Percentiles rank a stretch among this genome's conserved stretches.
phyloP scores from a whole-genome alignment of 2,329 filamentous ascomycete genomes.

The Neospermospora avenae region DNA sequence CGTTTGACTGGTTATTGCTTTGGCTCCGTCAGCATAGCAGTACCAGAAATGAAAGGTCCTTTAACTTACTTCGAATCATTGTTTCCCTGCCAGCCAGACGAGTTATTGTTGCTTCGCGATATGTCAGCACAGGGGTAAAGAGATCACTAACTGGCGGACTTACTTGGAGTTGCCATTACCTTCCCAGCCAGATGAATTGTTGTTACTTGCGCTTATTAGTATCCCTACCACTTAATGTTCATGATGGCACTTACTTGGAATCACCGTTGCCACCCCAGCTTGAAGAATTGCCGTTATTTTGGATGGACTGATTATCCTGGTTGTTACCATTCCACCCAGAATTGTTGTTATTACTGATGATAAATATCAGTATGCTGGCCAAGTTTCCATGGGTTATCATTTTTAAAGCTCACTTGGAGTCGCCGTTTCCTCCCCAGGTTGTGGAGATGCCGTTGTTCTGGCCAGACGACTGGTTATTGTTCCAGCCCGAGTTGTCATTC shows the following conservation, averaged over 20 bases:
- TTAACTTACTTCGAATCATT: too few relatives aligned
- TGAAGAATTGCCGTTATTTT: not conserved
- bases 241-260: not conserved
- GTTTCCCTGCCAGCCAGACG: too few relatives aligned
- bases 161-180: not conserved
- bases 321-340: not conserved
- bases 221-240: not conserved
- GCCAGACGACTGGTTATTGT: conserved; percentile 5
- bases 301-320: not conserved
- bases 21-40: too few relatives aligned
- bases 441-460: conserved; percentile 1
- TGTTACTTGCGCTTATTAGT: not conserved
- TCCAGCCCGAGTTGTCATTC: not conserved
- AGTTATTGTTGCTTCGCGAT: not conserved
- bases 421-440: not conserved
- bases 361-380: not conserved
- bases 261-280: not conserved
- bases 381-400: not conserved
- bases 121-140: not conserved
- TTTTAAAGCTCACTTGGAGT: not conserved
- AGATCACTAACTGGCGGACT: not conserved
- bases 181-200: conserved; percentile 1
- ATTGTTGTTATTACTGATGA: not conserved
- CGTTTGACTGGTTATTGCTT: conserved; percentile 1
- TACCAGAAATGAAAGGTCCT: too few relatives aligned